A percentile compares a stretch with the other conserved stretches of the same genome.
These are phyloP conservation scores for Botrytis fragariae DNA, from an alignment of 2,329 filamentous ascomycete species.

Conservation along the genomic window DNA sequence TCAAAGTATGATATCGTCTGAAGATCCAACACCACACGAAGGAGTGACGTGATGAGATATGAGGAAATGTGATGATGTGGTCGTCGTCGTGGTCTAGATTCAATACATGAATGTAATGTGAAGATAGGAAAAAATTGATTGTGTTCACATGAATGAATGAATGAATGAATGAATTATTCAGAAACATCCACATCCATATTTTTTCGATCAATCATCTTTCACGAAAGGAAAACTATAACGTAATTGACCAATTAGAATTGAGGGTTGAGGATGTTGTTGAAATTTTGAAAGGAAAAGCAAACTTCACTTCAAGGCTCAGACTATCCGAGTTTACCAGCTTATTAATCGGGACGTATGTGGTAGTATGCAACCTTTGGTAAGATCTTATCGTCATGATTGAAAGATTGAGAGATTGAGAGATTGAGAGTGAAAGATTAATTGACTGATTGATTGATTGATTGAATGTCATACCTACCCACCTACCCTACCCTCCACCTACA, in stretches of 20 bases:
- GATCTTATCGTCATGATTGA: background rate
- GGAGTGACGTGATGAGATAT: background rate
- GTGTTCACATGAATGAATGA: conserved; percentile 1
- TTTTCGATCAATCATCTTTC: background rate
- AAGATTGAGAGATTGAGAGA: too few relatives aligned
- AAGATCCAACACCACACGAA: background rate
- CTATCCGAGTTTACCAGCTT: background rate
- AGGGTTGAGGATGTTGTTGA: background rate
- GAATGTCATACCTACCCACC: background rate
- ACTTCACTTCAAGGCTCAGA: background rate
- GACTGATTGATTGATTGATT: too few relatives aligned
- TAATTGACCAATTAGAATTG: background rate
- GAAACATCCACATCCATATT: background rate
- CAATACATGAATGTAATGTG: background rate
- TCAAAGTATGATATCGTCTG: too few relatives aligned
- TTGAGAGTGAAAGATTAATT: background rate
- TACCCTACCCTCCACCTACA: too few relatives aligned
- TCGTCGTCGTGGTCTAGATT: background rate
- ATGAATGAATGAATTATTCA: background rate
- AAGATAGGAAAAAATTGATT: background rate
- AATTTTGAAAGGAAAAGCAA: background rate
- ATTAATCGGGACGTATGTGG: background rate
- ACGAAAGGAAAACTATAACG: background rate
- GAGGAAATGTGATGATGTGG: background rate
- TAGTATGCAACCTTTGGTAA: too few relatives aligned